Evolutionary conservation across 1,284 basidiomycete species (phyloP), one percentile per base, ranked within the genome.

Genomic region (Naganishia cerealis): DNA sequence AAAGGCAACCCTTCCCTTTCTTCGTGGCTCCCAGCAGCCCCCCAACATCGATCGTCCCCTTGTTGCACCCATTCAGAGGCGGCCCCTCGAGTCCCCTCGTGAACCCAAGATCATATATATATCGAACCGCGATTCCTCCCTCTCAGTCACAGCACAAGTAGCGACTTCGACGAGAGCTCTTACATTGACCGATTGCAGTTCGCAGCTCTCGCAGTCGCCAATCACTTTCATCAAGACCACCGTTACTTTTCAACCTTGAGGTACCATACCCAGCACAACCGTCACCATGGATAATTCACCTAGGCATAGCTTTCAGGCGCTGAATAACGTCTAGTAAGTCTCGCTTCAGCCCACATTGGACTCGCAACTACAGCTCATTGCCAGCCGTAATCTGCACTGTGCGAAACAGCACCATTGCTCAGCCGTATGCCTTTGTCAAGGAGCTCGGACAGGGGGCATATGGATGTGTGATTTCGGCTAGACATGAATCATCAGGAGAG

Each of bases 371-470:
- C 7, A 26, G 38, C 29, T 57, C 33, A 24, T 24, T 21, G 15
- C 52, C 39, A 29, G 15, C 52, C 39, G 40, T 12, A 57, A 21
- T 10, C 29, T 39, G 6, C 6, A n/a, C n/a, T 6, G 4, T 38
- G 38, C 5, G 8, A 52, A 10, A 4, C 71, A 81, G 80, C 78
- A 83, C 93, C 70, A 92, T 97, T 75, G 93, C 96, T 77, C 85
- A 89, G 40, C 91, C 93, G 77, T 97, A 96, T 80, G 86, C 89
- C 77, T 94, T 91, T 78, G 90, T 94, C 79, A 97, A 96, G 82
- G 94, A 95, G 77, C 88, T 96, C 67, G 94, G 92, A 40, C 93
- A 94, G 81, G 93, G 91, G 74, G 92, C 92, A 29, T 94, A 95
- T 79, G 93, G 79, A 36, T 94, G 91, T 75, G 92, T 94, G 72